Evolutionary conservation across 2,329 filamentous ascomycete genomes (phyloP), one percentile per base, ranked within the genome.

Genomic region (Penicillium sp.): DNA sequence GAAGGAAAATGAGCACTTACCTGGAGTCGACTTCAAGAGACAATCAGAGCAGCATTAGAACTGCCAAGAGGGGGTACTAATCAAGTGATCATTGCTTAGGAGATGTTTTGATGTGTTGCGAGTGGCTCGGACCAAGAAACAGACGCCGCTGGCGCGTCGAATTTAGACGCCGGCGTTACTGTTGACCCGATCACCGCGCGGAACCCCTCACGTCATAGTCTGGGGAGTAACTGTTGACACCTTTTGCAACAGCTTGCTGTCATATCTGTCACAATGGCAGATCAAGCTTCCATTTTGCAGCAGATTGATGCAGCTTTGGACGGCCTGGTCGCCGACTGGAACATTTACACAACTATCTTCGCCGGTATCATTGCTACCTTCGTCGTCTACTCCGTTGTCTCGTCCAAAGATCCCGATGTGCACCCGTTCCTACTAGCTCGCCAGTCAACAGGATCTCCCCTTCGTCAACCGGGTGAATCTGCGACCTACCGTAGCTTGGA

Each of bases 361-460:
- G 78, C 82, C 40, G 80, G 85, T 23, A 65, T 81, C 52, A 76
- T 96, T 38, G 74, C 85, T 53, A 75, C 79, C 47, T 80, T 90
- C 62, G 71, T 92, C 49, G 78, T 84, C 49, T 90, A 88, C 70
- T 81, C 84, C 39, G 73, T 95, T 56, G 75, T 87, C 62, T 82
- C 82, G 53, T 80, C 81, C 44, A 81, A 82, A 52, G 92, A 96
- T 46, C 88, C 93, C 5, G 93, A 98, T 74, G 87, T 87, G 4
- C 93, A 97, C 70, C 92, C 93, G 29, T 84, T 95, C 70, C 81
- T 97, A 42, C 84, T 98, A 25, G 88, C 88, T 47, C 83, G 92
- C 46, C 93, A 97, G 76, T 82, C 89, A 2, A 79, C 84, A 56
- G 80, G 87, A 44, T 87, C 89, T 7, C 82, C 85, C 10, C 87